Evolutionary conservation across 441 rosid genomes (phyloP).

Genomic region (Aleurites moluccanus): DNA sequence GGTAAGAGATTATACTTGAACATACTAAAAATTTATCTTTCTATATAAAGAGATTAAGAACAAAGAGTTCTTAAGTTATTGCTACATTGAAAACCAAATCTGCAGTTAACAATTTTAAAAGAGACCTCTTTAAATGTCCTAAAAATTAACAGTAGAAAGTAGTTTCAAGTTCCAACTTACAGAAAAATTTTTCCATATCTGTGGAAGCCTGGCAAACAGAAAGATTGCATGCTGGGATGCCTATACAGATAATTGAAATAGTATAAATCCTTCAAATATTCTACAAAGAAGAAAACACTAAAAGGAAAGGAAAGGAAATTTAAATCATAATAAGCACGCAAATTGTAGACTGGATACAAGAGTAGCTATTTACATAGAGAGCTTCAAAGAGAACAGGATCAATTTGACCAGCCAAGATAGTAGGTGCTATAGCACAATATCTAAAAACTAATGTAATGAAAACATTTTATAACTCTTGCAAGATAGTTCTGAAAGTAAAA

Average conservation of each 20-base stretch:
- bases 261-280: slow-evolving; percentile 13
- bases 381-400: slow-evolving; percentile 85
- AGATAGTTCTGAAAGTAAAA: slow-evolving; percentile 8
- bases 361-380: slow-evolving; percentile 61
- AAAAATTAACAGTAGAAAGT: slow-evolving; percentile 2
- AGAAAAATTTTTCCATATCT: slow-evolving; percentile 79
- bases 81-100: background rate
- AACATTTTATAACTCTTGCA: slow-evolving; percentile 14
- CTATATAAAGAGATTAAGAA: background rate
- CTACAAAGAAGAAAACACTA: background rate
- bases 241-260: slow-evolving; percentile 41
- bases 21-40: background rate
- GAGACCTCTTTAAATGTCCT: slow-evolving; percentile 1
- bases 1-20: background rate
- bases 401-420: slow-evolving; percentile 77
- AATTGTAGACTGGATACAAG: slow-evolving; percentile 10
- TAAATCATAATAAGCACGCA: background rate
- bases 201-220: slow-evolving; percentile 87
- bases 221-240: slow-evolving; percentile 93
- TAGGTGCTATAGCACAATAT: slow-evolving; percentile 88
- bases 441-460: slow-evolving; percentile 48
- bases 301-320: background rate
- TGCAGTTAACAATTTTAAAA: background rate
- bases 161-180: slow-evolving; percentile 47
- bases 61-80: background rate